phyloP scores from a whole-genome alignment of 176 grass and related monocot genomes.

The Aegilops bicornis region DNA sequence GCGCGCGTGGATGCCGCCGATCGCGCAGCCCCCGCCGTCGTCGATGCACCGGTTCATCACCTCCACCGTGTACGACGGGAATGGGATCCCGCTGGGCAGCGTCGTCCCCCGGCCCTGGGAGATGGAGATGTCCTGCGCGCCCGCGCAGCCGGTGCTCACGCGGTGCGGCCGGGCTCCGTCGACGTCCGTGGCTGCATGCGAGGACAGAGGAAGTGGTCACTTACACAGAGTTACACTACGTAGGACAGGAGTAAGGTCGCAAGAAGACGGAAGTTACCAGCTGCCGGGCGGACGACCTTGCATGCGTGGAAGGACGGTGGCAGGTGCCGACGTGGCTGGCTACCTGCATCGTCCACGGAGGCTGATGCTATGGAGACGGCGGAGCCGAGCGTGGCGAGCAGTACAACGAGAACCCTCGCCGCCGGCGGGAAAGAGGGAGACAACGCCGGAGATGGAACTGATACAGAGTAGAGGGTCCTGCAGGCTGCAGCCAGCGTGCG shows the following conservation, averaged over 20 bases:
- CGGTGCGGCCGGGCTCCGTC: not conserved
- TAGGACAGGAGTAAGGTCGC: too few species aligned
- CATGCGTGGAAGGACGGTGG: conserved; percentile 11
- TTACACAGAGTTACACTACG: not conserved
- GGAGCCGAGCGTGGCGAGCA: conserved; percentile 12
- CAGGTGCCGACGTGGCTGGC: not conserved
- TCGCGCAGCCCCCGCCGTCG: conserved; percentile 30
- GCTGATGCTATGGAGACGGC: not conserved
- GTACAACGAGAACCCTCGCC: not conserved
- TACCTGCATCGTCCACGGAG: conserved; percentile 14
- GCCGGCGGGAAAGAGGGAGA: not conserved
- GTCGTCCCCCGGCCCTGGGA: conserved; percentile 19
- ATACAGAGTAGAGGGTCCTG: too few species aligned
- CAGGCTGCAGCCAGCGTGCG: too few species aligned
- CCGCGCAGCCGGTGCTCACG: conserved; percentile 36
- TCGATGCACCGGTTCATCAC: conserved; percentile 60
- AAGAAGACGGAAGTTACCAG: not conserved
- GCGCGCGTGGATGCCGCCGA: conserved; percentile 72
- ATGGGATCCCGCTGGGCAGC: conserved; percentile 34
- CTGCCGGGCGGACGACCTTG: conserved; percentile 40
- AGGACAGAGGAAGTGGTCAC: not conserved
- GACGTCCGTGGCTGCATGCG: not conserved
- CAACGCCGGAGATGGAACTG: not conserved
- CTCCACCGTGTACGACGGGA: conserved; percentile 71
- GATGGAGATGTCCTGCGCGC: conserved; percentile 45